Evolutionary conservation across 371 early-diverging fungal genomes (phyloP).

Genomic region (Funneliformis caledonium): DNA sequence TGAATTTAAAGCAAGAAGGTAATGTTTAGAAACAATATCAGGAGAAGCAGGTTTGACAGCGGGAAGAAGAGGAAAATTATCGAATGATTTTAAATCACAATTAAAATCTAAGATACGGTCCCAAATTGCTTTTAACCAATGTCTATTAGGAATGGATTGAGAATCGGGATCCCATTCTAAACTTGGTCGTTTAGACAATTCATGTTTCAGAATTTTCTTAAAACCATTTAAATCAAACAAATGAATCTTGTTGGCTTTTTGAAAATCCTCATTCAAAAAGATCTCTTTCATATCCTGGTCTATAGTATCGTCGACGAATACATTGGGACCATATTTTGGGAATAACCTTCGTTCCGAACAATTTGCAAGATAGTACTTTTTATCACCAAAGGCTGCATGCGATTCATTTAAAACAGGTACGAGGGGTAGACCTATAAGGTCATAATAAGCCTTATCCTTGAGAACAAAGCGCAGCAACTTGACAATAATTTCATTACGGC

Average conservation of each 20-base stretch:
- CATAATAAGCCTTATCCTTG: neutral
- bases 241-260: neutral
- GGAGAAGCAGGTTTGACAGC: neutral
- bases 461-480: neutral
- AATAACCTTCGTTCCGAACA: neutral
- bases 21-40: neutral
- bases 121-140: neutral
- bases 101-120: neutral
- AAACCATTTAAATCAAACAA: neutral
- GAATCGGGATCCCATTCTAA: neutral
- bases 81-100: neutral
- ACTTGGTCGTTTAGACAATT: neutral
- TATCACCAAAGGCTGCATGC: constrained; percentile 1
- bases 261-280: constrained; percentile 1
- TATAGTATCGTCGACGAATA: neutral
- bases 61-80: constrained; percentile 1
- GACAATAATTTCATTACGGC: neutral
- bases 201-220: neutral
- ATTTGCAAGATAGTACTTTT: neutral
- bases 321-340: constrained; percentile 6
- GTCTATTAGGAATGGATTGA: neutral
- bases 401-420: neutral
- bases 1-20: neutral
- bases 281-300: neutral
- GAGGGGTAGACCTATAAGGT: neutral